Percentiles rank a stretch among this genome's conserved stretches.
These are phyloP conservation scores for Ceratocystis destructans DNA, from an alignment of 2,329 filamentous ascomycete species.

Conservation along the genomic window DNA sequence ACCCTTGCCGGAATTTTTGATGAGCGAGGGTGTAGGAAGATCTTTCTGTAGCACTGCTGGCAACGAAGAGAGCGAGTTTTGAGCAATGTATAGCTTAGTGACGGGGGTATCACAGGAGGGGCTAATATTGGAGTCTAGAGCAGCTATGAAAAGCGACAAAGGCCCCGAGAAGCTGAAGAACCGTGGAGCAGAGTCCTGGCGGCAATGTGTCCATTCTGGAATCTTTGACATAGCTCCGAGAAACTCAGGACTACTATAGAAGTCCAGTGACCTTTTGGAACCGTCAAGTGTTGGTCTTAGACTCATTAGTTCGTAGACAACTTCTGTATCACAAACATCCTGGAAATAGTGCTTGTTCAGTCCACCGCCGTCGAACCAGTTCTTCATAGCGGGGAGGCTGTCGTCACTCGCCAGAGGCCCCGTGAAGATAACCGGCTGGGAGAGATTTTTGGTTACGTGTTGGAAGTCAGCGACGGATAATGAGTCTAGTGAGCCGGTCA, in stretches of 20 bases:
- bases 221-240: neutral
- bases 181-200: slow-evolving; percentile 18
- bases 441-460: slow-evolving; percentile 6
- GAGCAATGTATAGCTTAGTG: slow-evolving; percentile 66
- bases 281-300: slow-evolving; percentile 17
- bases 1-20: slow-evolving; percentile 51
- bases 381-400: slow-evolving; percentile 37
- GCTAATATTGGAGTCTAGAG: slow-evolving; percentile 35
- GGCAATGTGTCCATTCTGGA: slow-evolving; percentile 5
- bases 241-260: neutral
- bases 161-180: slow-evolving; percentile 49
- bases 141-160: slow-evolving; percentile 50
- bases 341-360: slow-evolving; percentile 24
- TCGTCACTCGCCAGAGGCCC: neutral
- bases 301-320: slow-evolving; percentile 31
- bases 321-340: slow-evolving; percentile 24
- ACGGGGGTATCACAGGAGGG: slow-evolving; percentile 17
- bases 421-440: slow-evolving; percentile 3
- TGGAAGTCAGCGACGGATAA: neutral
- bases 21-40: slow-evolving; percentile 52
- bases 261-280: slow-evolving; percentile 21
- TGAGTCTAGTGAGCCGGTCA: neutral
- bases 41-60: slow-evolving; percentile 49
- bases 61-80: slow-evolving; percentile 58
- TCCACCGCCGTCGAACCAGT: slow-evolving; percentile 41